Percentiles rank a stretch among this genome's conserved stretches.
phyloP scores from a whole-genome alignment of 148 eudicot species.

The Arctostaphylos glauca region DNA sequence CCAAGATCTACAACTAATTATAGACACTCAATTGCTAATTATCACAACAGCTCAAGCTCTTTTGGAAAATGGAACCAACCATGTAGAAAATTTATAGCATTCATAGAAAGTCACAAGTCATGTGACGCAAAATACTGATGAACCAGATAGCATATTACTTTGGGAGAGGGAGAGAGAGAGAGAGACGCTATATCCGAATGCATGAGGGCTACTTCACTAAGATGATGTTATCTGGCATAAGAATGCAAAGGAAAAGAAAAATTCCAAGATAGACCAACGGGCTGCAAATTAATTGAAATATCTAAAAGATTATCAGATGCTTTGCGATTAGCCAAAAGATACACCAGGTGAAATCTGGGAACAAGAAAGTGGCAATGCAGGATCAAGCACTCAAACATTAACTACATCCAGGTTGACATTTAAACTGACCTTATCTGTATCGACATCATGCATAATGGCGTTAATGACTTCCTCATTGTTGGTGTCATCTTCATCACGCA shows the following conservation, averaged over 20 bases:
- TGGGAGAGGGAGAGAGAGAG: not conserved
- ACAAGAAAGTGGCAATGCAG: not conserved
- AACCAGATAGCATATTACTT: not conserved
- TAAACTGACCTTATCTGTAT: slow-evolving; percentile 66
- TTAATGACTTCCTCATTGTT: slow-evolving; percentile 58
- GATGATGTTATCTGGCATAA: not conserved
- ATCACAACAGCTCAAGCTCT: not conserved
- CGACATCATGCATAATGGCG: slow-evolving; percentile 85
- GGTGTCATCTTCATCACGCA: slow-evolving; percentile 56
- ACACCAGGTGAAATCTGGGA: not conserved
- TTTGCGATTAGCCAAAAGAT: slow-evolving; percentile 7
- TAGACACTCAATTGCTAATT: not conserved
- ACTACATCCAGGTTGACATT: slow-evolving; percentile 2
- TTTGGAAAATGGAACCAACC: not conserved
- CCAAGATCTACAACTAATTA: not conserved
- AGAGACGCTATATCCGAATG: not conserved
- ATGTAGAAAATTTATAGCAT: not conserved
- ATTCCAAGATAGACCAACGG: not conserved
- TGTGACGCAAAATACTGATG: not conserved
- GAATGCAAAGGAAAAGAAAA: not conserved
- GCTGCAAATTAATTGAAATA: not conserved
- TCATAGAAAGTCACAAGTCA: not conserved
- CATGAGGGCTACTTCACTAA: not conserved
- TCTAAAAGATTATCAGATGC: not conserved
- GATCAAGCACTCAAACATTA: not conserved